Conservation (phyloP, 208 protist species). For the Perkinsela sp. region DNA sequence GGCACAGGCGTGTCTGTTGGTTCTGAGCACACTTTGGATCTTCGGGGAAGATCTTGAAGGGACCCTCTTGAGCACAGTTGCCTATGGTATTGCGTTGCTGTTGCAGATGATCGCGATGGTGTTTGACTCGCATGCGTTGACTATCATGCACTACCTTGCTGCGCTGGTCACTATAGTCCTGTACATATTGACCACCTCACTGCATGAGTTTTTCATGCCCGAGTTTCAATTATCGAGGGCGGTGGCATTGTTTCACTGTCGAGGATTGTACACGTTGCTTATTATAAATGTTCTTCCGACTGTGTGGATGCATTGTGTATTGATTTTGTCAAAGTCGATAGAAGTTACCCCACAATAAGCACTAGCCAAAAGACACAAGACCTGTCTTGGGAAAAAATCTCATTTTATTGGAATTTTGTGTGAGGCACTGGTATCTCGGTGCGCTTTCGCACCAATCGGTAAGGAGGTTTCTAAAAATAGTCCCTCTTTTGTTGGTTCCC, state of each 20-base stretch:
- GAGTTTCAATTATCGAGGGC: not conserved
- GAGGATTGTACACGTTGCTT: not conserved
- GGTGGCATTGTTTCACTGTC: not conserved
- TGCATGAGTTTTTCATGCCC: not conserved
- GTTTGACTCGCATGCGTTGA: conserved; percentile 48
- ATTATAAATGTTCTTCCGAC: not conserved
- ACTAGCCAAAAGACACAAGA: too few species aligned
- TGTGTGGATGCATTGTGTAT: not conserved
- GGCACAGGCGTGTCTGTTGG: conserved; percentile 23
- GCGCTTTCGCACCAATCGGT: too few species aligned
- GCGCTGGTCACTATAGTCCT: not conserved
- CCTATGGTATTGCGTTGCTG: conserved; percentile 52
- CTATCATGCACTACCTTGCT: conserved; percentile 6
- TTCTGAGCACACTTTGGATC: conserved; percentile 15
- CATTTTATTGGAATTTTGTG: too few species aligned
- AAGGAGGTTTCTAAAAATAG: too few species aligned
- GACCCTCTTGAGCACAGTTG: conserved; percentile 14
- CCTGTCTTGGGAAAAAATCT: too few species aligned
- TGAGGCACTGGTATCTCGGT: too few species aligned
- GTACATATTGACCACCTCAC: not conserved
- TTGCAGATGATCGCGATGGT: conserved; percentile 47
- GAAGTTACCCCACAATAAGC: too few species aligned
- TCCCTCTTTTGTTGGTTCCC: too few species aligned
- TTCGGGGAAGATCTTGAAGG: conserved; percentile 13
- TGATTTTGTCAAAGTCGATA: too few species aligned